A percentile compares a stretch with the other conserved stretches of the same genome.
These are phyloP conservation scores for Ganoderma lingzhi DNA, from an alignment of 1,284 basidiomycete species.

Conservation along the genomic window DNA sequence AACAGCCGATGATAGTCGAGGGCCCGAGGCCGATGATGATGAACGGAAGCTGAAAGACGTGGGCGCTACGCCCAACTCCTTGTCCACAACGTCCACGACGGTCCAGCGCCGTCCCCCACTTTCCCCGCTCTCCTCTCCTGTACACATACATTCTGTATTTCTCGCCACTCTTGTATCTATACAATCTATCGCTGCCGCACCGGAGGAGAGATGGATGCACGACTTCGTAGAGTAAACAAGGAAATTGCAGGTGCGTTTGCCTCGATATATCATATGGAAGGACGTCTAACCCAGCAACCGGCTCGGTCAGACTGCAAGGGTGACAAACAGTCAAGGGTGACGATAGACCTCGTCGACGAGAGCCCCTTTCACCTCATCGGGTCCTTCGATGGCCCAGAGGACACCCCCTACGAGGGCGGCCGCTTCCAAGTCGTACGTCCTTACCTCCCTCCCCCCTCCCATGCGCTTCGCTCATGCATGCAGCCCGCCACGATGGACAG, in stretches of 20 bases:
- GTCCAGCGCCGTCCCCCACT: conserved; percentile 12
- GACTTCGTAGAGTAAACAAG: conserved; percentile 90
- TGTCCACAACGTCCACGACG: conserved; percentile 9
- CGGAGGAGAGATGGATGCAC: conserved; percentile 72
- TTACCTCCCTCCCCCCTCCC: not conserved
- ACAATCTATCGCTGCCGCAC: conserved; percentile 2
- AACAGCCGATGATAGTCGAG: not conserved
- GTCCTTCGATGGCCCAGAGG: conserved; percentile 91
- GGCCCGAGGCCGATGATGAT: not conserved
- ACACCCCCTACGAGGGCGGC: conserved; percentile 95
- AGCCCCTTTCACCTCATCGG: conserved; percentile 91
- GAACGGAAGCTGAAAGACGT: not conserved
- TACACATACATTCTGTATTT: conserved; percentile 20
- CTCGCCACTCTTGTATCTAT: conserved; percentile 20
- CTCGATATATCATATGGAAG: not conserved
- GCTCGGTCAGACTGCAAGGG: conserved; percentile 83
- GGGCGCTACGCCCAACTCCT: not conserved
- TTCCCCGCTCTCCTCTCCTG: conserved; percentile 5
- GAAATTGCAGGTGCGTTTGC: conserved; percentile 80
- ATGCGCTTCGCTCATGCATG: not conserved
- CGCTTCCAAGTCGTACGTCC: conserved; percentile 88
- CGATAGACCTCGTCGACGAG: conserved; percentile 87
- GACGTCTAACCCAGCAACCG: not conserved
- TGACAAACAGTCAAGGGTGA: conserved; percentile 88
- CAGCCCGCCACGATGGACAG: conserved; percentile 49